Evolutionary conservation across 768 basidiomycete genomes (phyloP), one percentile per base, ranked within the genome.

Genomic region (Auricularia sp.): DNA sequence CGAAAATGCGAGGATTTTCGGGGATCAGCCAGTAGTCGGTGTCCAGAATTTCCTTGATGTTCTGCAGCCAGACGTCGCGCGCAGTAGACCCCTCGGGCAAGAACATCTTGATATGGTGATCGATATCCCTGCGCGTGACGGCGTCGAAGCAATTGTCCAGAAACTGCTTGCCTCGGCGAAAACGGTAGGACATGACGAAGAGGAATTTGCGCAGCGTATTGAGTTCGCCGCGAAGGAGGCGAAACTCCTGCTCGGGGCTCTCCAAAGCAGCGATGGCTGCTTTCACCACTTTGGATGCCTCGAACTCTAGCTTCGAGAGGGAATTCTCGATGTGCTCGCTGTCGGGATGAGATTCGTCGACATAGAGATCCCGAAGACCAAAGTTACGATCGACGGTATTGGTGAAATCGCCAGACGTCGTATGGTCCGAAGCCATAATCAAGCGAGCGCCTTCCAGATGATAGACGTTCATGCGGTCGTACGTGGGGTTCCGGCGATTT

Each of bases 121-220:
- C 65, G 23, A 65, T 61, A n/a, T 54, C 36, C 12, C 12, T 14
- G 3, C 33, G 33, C 16, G 65, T 62, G 4, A 16, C 35, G 2
- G 44, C 29, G 39, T 62, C 62, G 42, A 65, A 65, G 35, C 43
- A 16, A 18, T 53, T 61, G 3, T 65, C 39, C 12, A 62, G 16
- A 34, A 62, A 65, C 21, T 65, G 65, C 7, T 18, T 3, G 3
- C 60, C 61, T 18, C 61, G 65, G n/a, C n/a, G 21, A 3, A 35
- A 56, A 8, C 65, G 61, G 43, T 62, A 65, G n/a, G 18, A 18
- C 33, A 65, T 51, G 61, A 65, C 3, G 61, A 62, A 65, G 47
- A 65, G 61, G 62, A 65, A 65, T 39, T 65, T 65, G 0, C 65
- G 42, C 11, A 65, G 23, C 33, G 61, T 56, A 43, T 65, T 63